Evolutionary conservation across 1,139 yeast genomes (phyloP).

Genomic region (Yamadazyma triangularis): DNA sequence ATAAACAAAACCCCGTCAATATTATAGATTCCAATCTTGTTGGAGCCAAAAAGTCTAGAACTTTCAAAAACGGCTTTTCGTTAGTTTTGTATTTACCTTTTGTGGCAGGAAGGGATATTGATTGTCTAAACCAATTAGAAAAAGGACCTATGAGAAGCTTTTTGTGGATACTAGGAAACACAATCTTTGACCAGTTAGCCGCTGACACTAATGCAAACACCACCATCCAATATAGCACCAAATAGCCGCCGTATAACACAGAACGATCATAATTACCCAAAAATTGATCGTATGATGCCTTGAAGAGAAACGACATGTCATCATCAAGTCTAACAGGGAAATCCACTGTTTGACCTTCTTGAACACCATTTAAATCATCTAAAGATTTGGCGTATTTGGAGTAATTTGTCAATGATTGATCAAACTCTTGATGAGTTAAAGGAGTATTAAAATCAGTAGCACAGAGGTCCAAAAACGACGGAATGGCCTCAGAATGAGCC

Average conservation of each 20-base stretch:
- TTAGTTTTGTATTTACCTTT: constrained; percentile 20
- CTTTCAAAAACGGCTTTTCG: constrained; percentile 20
- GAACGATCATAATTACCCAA: constrained; percentile 39
- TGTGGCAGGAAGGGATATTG: constrained; percentile 27
- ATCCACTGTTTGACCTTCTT: constrained; percentile 16
- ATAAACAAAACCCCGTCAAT: constrained; percentile 40
- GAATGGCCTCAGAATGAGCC: constrained; percentile 21
- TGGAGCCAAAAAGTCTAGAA: constrained; percentile 47
- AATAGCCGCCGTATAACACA: constrained; percentile 25
- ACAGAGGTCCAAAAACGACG: constrained; percentile 25
- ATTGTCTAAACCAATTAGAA: constrained; percentile 22
- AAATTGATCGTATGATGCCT: constrained; percentile 28
- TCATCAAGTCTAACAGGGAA: constrained; percentile 26
- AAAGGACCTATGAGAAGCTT: constrained; percentile 19
- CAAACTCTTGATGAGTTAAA: constrained; percentile 26
- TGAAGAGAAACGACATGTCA: constrained; percentile 13
- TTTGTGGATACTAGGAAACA: constrained; percentile 18
- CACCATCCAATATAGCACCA: constrained; percentile 28
- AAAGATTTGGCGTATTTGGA: constrained; percentile 25
- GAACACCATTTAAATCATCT: constrained; percentile 15
- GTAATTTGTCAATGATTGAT: constrained; percentile 36
- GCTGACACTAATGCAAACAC: constrained; percentile 22
- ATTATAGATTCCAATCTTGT: constrained; percentile 58
- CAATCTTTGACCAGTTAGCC: constrained; percentile 30
- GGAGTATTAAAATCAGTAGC: constrained; percentile 18